Base-by-base conservation (phyloP, 1,284 basidiomycete species). In the Wolfiporia cocos region DNA sequence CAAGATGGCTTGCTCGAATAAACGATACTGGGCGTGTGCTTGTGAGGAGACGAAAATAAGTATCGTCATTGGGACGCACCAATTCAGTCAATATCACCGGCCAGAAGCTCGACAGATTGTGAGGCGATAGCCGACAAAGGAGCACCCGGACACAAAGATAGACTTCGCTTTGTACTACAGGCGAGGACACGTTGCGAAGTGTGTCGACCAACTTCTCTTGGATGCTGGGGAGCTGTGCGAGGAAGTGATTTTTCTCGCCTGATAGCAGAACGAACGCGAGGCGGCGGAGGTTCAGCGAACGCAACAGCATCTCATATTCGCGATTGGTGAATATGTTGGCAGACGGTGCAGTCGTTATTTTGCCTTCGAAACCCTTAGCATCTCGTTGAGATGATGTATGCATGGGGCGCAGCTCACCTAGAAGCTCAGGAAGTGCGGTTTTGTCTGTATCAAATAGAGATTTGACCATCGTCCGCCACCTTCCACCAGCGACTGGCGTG, bases 201-300 rank as follows among this genome's bases (percentile, higher is more conserved):
- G 95, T 81, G 50, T 99, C 96, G 6, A 98, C 96, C 15, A 99
- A 71, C 65, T 92, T 96, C 65, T 99, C 96, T 63, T 98, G 94
- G 19, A 99, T 91, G 32, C 76, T 78, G 3, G 96, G 96, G 21
- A 99, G 69, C 50, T 94, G 90, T 0, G 82, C 82, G 32, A 99
- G 64, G 67, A 91, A 96, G 39, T 90, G 83, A 59, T 99, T 93
- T 62, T 86, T 86, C 51, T 93, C 90, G 9, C 85, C 91, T 0
- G 88, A 72, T 42, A 92, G 84, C 9, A 99, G 65, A 17, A 89
- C 77, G 55, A 91, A 92, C 4, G 93, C 89, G 34, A 99, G 67
- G 26, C 96, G 73, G 28, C 96, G 80, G 19, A 99, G 70, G 53
- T 91, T 95, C 40, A 93, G 68, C 1, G 92, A 91, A n/a, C 92